phyloP scores from a whole-genome alignment of 768 basidiomycete species.

The Psilocybe cyanescens region DNA sequence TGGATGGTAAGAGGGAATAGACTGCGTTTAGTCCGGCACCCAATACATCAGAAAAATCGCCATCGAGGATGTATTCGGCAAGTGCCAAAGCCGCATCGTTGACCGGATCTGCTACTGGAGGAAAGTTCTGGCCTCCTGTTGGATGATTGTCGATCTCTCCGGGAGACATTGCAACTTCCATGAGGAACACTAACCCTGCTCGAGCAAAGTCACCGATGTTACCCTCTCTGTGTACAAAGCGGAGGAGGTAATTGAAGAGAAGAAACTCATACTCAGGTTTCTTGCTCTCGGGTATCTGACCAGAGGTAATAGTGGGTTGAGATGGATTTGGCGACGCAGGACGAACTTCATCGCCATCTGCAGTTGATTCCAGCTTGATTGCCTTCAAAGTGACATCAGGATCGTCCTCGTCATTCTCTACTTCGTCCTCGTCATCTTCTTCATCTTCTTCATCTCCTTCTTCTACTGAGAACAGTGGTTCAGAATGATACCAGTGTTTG shows the following conservation, averaged over 20 bases:
- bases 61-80: slow-evolving; percentile 92
- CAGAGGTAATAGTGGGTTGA: slow-evolving; percentile 58
- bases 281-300: slow-evolving; percentile 44
- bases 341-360: slow-evolving; percentile 19
- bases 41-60: slow-evolving; percentile 98
- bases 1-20: slow-evolving; percentile 88
- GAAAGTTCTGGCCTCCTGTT: slow-evolving; percentile 33
- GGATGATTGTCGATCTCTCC: slow-evolving; percentile 51
- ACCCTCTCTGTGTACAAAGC: slow-evolving; percentile 94
- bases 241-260: slow-evolving; percentile 92
- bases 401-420: slow-evolving; percentile 56
- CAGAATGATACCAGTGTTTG: slow-evolving; percentile 83
- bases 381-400: slow-evolving; percentile 26
- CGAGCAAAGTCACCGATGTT: slow-evolving; percentile 93
- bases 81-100: slow-evolving; percentile 86
- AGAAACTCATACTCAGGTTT: slow-evolving; percentile 95
- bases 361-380: slow-evolving; percentile 14
- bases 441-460: slow-evolving; percentile 76
- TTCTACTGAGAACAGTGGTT: slow-evolving; percentile 74
- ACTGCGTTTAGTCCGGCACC: slow-evolving; percentile 92
- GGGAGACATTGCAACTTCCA: slow-evolving; percentile 96
- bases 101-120: slow-evolving; percentile 61
- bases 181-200: slow-evolving; percentile 89
- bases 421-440: slow-evolving; percentile 55
- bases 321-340: slow-evolving; percentile 65